These are phyloP conservation scores for Nakazawaea ambrosiae DNA, from an alignment of 805 yeast genomes.

Conservation along the genomic window DNA sequence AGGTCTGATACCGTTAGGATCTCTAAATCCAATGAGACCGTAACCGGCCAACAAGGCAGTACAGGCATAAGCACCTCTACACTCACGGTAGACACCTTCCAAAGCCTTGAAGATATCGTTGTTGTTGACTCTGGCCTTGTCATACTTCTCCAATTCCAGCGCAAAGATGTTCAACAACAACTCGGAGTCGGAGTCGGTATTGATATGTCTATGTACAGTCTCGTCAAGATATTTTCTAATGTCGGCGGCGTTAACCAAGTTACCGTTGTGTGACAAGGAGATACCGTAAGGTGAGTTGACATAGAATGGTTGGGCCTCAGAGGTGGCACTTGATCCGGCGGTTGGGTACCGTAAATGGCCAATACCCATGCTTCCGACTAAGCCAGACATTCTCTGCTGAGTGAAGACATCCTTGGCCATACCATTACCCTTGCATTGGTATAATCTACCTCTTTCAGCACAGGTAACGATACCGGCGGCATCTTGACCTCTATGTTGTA, in stretches of 20 bases:
- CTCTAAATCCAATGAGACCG: conserved; percentile 93
- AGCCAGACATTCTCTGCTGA: conserved; percentile 63
- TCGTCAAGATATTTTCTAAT: conserved; percentile 80
- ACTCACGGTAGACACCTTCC: conserved; percentile 68
- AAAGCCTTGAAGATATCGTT: conserved; percentile 84
- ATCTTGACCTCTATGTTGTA: conserved; percentile 98
- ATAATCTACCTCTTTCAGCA: conserved; percentile 86
- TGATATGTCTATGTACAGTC: conserved; percentile 92
- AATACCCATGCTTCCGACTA: conserved; percentile 92
- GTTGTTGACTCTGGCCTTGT: conserved; percentile 89
- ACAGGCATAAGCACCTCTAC: conserved; percentile 98
- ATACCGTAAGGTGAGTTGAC: conserved; percentile 97
- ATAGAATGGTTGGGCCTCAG: conserved; percentile 98
- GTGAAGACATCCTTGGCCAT: conserved; percentile 98
- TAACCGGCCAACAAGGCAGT: conserved; percentile 93
- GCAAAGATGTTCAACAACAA: conserved; percentile 86
- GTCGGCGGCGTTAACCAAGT: conserved; percentile 79
- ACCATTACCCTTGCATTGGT: conserved; percentile 98
- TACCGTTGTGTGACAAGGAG: conserved; percentile 87
- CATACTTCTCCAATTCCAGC: conserved; percentile 80
- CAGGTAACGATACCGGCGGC: conserved; percentile 99
- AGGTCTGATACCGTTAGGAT: conserved; percentile 96
- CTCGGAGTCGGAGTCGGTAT: conserved; percentile 96
- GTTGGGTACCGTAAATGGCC: conserved; percentile 96
- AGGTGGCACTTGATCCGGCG: conserved; percentile 91